phyloP scores from a whole-genome alignment of 768 basidiomycete genomes.

The Mycena kentingensis region DNA sequence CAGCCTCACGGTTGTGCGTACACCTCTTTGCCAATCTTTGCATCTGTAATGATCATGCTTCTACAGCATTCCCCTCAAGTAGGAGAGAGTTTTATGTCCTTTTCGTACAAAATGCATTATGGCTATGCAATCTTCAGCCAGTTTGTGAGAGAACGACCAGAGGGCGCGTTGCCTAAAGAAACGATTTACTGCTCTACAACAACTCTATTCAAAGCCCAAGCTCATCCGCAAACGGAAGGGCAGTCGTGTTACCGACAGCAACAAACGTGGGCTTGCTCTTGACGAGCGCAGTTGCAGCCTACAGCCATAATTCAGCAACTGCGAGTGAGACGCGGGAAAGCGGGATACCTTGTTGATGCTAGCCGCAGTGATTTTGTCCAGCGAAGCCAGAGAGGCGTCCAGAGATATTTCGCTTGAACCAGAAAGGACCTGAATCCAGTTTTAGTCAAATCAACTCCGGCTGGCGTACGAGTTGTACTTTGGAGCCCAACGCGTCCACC shows the following conservation, averaged over 20 bases:
- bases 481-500: slow-evolving; percentile 58
- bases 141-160: too few species aligned
- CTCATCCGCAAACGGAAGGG: slow-evolving; percentile 84
- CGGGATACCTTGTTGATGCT: slow-evolving; percentile 69
- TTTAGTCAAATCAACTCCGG: slow-evolving; percentile 5
- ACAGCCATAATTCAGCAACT: slow-evolving; percentile 2
- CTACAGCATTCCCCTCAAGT: slow-evolving; percentile 92
- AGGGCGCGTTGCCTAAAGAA: too few species aligned
- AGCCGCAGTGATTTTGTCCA: slow-evolving; percentile 69
- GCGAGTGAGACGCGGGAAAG: not conserved
- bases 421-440: slow-evolving; percentile 55
- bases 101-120: slow-evolving; percentile 23
- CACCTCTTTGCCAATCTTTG: too few species aligned
- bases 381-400: slow-evolving; percentile 61
- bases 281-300: slow-evolving; percentile 70
- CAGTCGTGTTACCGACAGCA: slow-evolving; percentile 74
- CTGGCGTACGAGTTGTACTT: slow-evolving; percentile 46
- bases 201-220: slow-evolving; percentile 62
- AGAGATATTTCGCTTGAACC: slow-evolving; percentile 55
- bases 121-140: slow-evolving; percentile 23
- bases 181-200: slow-evolving; percentile 11
- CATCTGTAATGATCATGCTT: slow-evolving; percentile 22
- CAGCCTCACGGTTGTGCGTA: slow-evolving; percentile 79
- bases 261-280: slow-evolving; percentile 85
- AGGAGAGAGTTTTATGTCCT: slow-evolving; percentile 40